phyloP scores from a whole-genome alignment of 2,329 filamentous ascomycete species.

The Penicillium capsulatum region DNA sequence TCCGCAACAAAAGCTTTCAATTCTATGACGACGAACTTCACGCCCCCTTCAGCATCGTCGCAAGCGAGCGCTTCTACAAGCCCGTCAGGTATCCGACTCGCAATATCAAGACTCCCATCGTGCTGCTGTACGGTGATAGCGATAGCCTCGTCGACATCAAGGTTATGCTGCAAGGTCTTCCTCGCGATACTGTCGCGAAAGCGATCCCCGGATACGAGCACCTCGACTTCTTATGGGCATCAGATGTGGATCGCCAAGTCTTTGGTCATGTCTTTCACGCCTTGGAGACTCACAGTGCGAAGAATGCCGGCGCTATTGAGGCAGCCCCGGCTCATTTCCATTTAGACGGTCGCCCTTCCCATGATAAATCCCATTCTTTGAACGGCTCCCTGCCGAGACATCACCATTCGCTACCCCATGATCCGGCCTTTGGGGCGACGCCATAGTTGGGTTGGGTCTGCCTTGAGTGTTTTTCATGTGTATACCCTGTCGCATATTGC shows the following conservation, averaged over 20 bases:
- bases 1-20: conserved; percentile 91
- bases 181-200: conserved; percentile 75
- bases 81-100: conserved; percentile 93
- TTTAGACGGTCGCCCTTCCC: conserved; percentile 5
- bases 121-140: conserved; percentile 86
- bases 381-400: conserved; percentile 16
- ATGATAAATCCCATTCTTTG: conserved; percentile 8
- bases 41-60: conserved; percentile 66
- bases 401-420: conserved; percentile 1
- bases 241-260: conserved; percentile 75
- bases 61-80: conserved; percentile 82
- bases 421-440: conserved; percentile 2
- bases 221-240: conserved; percentile 91
- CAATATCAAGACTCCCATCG: conserved; percentile 94
- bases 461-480: no score
- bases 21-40: conserved; percentile 97
- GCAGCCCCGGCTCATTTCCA: neutral
- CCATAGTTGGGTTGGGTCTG: neutral
- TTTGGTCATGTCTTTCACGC: conserved; percentile 91
- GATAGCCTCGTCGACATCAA: conserved; percentile 93
- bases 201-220: conserved; percentile 93
- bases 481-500: neutral
- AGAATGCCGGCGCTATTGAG: neutral
- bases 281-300: conserved; percentile 59
- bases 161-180: conserved; percentile 85